Conservation (phyloP, 2,329 filamentous ascomycete species). For the Aspergillus brasiliensis region DNA sequence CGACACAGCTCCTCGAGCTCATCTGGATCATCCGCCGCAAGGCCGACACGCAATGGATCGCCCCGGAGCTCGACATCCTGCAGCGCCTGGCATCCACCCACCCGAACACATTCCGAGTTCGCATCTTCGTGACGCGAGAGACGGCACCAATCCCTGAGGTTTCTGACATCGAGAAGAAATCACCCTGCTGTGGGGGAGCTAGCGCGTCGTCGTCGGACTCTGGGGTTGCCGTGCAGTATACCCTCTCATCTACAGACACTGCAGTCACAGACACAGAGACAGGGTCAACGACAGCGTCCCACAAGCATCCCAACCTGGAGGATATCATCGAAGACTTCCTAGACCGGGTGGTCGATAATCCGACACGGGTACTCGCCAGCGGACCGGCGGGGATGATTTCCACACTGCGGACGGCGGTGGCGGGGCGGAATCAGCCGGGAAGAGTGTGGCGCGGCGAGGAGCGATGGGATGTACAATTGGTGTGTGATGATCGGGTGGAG, state of each 20-base stretch:
- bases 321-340: slow-evolving; percentile 54
- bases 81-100: slow-evolving; percentile 24
- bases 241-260: slow-evolving; percentile 8
- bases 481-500: slow-evolving; percentile 62
- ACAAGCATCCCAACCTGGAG: slow-evolving; percentile 35
- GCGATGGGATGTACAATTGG: slow-evolving; percentile 57
- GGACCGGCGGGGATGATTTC: slow-evolving; percentile 59
- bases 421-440: slow-evolving; percentile 51
- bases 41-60: slow-evolving; percentile 61
- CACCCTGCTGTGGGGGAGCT: not conserved
- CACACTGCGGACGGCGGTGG: slow-evolving; percentile 42
- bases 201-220: not conserved
- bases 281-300: slow-evolving; percentile 5
- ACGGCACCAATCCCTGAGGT: not conserved
- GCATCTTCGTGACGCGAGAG: slow-evolving; percentile 63
- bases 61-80: slow-evolving; percentile 57
- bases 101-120: slow-evolving; percentile 51
- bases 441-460: slow-evolving; percentile 62
- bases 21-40: slow-evolving; percentile 64
- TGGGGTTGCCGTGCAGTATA: slow-evolving; percentile 14
- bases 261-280: not conserved
- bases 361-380: slow-evolving; percentile 61
- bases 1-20: slow-evolving; percentile 53
- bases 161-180: not conserved
- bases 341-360: slow-evolving; percentile 46